These are phyloP conservation scores for Berkeleyomyces rouxiae DNA, from an alignment of 2,329 filamentous ascomycete genomes.

Conservation along the genomic window DNA sequence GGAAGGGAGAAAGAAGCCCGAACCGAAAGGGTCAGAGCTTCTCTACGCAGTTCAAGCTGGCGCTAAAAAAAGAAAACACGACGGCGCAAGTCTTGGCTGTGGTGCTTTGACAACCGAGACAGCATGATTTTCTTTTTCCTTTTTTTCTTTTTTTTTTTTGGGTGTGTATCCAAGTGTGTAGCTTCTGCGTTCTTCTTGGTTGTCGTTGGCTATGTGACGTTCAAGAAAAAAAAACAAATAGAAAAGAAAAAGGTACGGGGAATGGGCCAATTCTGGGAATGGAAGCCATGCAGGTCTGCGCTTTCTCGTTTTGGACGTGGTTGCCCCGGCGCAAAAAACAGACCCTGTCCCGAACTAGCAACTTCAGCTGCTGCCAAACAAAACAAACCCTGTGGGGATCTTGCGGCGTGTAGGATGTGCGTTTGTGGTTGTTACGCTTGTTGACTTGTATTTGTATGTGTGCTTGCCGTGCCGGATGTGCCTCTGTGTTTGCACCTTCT, in stretches of 20 bases:
- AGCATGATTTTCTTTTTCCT: not conserved
- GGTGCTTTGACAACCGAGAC: not conserved
- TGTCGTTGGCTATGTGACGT: not conserved
- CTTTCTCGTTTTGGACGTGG: not conserved
- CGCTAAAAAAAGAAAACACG: not conserved
- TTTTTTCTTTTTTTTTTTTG: not conserved
- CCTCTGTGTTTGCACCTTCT: slow-evolving; percentile 1
- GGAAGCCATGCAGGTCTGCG: not conserved
- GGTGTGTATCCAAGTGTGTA: not conserved
- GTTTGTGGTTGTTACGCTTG: not conserved
- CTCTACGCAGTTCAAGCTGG: not conserved
- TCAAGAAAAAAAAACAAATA: not conserved
- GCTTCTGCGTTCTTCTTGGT: not conserved
- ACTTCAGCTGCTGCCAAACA: not conserved
- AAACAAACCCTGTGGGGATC: slow-evolving; percentile 2
- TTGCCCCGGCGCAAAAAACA: not conserved
- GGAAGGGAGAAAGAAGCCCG: not conserved
- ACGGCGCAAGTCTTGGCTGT: not conserved
- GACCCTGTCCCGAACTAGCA: not conserved
- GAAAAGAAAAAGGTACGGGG: not conserved
- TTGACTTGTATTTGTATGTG: not conserved
- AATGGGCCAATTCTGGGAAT: not conserved
- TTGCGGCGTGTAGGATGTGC: not conserved
- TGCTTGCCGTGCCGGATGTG: slow-evolving; percentile 1
- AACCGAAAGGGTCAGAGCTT: not conserved